Evolutionary conservation across 805 yeast species (phyloP), one percentile per base, ranked within the genome.

Genomic region (Saccharomycodes ludwigii): DNA sequence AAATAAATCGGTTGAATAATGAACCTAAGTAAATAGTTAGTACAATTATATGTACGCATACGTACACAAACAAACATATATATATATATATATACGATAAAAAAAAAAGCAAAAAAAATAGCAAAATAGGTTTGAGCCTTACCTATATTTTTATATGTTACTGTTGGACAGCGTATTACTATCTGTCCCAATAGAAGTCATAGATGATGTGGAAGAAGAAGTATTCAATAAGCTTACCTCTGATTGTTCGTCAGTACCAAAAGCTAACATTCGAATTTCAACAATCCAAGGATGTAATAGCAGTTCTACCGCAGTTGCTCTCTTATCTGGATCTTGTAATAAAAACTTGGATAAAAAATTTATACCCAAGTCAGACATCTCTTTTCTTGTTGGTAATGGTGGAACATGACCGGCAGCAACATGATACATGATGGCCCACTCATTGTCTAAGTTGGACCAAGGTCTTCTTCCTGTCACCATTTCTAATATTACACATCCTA

Each of bases 361-460:
- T 31, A 63, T 66, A 12, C 98, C 97, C 10, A 64, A 71, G 11
- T 65, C 68, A 42, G 91, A 76, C 33, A 91, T 61, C 54, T 84
- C 95, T 37, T 79, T 91, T 2, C 65, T 56, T 0, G 73, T 53
- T 4, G 98, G 98, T 32, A 88, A 62, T 44, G 72, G 84, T 0
- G 98, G 98, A 36, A 73, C 65, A 50, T 83, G 91, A 2, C 95
- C 95, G 3, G 94, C 93, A 1, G 96, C 97, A 48, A 91, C 91
- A 52, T 84, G 95, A 49, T 86, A 91, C 97, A 91, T 88, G 31
- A 91, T 82, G 2, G 97, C 95, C 93, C 93, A 91, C 50, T 88
- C 97, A 49, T 91, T 91, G 48, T 91, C 98, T 38, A 85, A 63
- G 53, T 84, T 81, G 11, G 93, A 80, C 98, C 98, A 91, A 5